These are phyloP conservation scores for Venturia nashicola DNA, from an alignment of 2,329 filamentous ascomycete species.

Conservation along the genomic window DNA sequence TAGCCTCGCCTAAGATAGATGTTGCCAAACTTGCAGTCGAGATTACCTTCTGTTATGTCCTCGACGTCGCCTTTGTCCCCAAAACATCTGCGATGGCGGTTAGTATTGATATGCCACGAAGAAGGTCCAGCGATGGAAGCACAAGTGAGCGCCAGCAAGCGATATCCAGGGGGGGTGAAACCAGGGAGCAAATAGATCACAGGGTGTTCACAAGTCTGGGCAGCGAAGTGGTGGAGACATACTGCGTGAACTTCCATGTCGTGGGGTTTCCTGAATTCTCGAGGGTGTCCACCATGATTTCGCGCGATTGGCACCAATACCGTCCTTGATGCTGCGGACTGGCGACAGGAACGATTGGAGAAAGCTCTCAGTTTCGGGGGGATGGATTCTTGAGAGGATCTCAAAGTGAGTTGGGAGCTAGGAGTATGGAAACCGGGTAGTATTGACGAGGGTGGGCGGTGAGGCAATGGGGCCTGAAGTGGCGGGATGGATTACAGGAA, in stretches of 20 bases:
- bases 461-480: not conserved
- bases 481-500: not conserved
- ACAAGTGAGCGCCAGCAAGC: slow-evolving; percentile 11
- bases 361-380: not conserved
- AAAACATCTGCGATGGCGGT: slow-evolving; percentile 60
- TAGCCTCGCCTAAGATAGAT: not conserved
- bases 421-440: not conserved
- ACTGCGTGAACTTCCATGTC: slow-evolving; percentile 99
- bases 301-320: slow-evolving; percentile 10
- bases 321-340: not conserved
- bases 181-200: not conserved
- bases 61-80: slow-evolving; percentile 99
- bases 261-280: slow-evolving; percentile 65
- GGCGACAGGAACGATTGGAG: not conserved
- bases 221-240: slow-evolving; percentile 31
- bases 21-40: slow-evolving; percentile 2
- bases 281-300: slow-evolving; percentile 81
- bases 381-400: not conserved
- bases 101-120: not conserved
- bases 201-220: not conserved
- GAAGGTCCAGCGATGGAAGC: slow-evolving; percentile 17
- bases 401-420: not conserved
- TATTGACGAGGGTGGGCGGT: not conserved
- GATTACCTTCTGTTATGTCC: slow-evolving; percentile 84
- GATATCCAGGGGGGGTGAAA: not conserved